phyloP scores from a whole-genome alignment of 2,329 filamentous ascomycete genomes.

The Ophidiomyces ophidiicola region DNA sequence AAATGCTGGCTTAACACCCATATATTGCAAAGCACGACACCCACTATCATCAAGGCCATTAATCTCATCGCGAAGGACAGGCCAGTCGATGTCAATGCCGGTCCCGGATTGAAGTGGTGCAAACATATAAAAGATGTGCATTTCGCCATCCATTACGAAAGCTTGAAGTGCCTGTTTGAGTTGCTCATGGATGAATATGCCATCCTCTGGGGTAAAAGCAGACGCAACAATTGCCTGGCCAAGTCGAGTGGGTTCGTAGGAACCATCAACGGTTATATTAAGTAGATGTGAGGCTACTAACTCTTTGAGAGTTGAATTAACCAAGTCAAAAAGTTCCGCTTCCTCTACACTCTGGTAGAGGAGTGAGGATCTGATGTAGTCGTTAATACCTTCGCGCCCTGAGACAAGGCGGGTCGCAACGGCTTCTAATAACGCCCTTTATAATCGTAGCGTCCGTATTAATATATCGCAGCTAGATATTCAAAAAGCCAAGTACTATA shows the following conservation, averaged over 20 bases:
- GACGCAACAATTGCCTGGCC: slow-evolving; percentile 62
- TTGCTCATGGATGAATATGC: slow-evolving; percentile 59
- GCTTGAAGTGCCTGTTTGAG: slow-evolving; percentile 53
- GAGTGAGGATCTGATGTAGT: slow-evolving; percentile 57
- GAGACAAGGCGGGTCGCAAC: slow-evolving; percentile 57
- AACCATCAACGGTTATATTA: slow-evolving; percentile 37
- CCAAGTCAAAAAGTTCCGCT: slow-evolving; percentile 40
- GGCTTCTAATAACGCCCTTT: slow-evolving; percentile 57
- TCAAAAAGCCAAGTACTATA: neutral
- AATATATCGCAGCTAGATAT: neutral
- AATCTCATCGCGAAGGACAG: slow-evolving; percentile 58
- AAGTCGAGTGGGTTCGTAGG: slow-evolving; percentile 51
- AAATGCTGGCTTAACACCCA: slow-evolving; percentile 55
- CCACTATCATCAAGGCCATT: slow-evolving; percentile 59
- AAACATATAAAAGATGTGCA: slow-evolving; percentile 68
- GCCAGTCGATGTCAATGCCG: slow-evolving; percentile 53
- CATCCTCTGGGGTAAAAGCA: slow-evolving; percentile 61
- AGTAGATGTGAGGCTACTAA: slow-evolving; percentile 47
- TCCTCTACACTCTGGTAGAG: slow-evolving; percentile 47
- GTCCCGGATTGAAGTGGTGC: slow-evolving; percentile 51
- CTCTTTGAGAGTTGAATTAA: slow-evolving; percentile 49
- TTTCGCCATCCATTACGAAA: slow-evolving; percentile 70
- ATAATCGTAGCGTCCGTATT: neutral
- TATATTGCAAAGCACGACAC: slow-evolving; percentile 52
- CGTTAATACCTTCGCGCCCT: slow-evolving; percentile 50